A percentile compares a stretch with the other conserved stretches of the same genome.
phyloP scores from a whole-genome alignment of 1,284 basidiomycete species.

The Boletus sp. region DNA sequence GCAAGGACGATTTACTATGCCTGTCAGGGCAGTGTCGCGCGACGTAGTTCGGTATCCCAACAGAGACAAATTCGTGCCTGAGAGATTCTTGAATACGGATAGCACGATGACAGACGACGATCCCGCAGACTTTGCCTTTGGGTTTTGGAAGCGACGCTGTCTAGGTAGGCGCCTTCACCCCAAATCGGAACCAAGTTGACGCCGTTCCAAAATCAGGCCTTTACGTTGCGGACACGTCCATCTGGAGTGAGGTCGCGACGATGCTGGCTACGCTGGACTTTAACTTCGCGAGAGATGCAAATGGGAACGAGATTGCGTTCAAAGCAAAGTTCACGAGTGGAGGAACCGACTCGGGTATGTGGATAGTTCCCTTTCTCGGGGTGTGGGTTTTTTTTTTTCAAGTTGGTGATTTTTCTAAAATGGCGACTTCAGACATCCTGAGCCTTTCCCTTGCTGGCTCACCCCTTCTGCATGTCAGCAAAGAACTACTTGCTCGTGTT shows the following conservation, averaged over 20 bases:
- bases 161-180: conserved; percentile 9
- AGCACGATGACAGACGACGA: conserved; percentile 15
- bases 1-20: no score
- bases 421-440: not conserved
- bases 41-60: conserved; percentile 18
- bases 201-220: conserved; percentile 7
- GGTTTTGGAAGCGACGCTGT: conserved; percentile 22
- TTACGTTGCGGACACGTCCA: conserved; percentile 17
- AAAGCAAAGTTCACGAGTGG: conserved; percentile 10
- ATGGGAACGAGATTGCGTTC: conserved; percentile 14
- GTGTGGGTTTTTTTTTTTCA: no score
- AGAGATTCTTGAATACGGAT: conserved; percentile 12
- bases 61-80: conserved; percentile 18
- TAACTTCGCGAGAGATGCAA: conserved; percentile 10
- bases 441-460: conserved; percentile 1
- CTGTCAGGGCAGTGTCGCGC: conserved; percentile 23
- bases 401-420: no score
- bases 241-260: conserved; percentile 20
- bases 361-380: not conserved
- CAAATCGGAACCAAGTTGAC: no score
- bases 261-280: conserved; percentile 22
- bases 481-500: not conserved
- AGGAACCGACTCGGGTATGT: conserved; percentile 8
- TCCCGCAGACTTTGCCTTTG: conserved; percentile 11
- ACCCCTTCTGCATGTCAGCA: not conserved